These are phyloP conservation scores for Boletus rufocinnamomeus DNA, from an alignment of 768 basidiomycete genomes.

Conservation along the genomic window DNA sequence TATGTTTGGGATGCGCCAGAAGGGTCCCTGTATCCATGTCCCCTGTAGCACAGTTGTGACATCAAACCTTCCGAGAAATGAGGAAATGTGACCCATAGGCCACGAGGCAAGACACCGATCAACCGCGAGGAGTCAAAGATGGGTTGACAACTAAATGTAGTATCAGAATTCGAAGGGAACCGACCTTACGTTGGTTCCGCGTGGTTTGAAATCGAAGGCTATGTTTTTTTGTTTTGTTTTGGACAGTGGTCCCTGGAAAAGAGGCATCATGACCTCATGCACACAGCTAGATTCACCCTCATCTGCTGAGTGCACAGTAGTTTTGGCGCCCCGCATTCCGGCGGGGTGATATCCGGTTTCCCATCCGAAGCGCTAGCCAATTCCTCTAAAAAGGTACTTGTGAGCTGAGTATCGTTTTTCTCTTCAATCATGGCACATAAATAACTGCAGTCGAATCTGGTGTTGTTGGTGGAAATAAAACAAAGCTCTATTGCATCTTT, in stretches of 20 bases:
- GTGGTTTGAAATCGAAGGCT: not conserved
- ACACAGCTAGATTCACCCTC: not conserved
- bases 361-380: not conserved
- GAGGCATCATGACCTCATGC: not conserved
- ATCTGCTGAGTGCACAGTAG: not conserved
- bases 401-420: not conserved
- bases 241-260: not conserved
- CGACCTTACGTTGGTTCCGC: not conserved
- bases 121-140: too few relatives aligned
- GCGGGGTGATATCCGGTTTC: not conserved
- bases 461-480: not conserved
- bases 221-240: not conserved
- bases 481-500: too few relatives aligned
- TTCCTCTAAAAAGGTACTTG: not conserved
- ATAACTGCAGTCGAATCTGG: not conserved
- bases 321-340: too few relatives aligned
- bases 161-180: not conserved
- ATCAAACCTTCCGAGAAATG: not conserved
- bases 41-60: not conserved
- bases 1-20: not conserved
- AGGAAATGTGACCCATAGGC: not conserved
- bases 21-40: not conserved
- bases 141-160: not conserved
- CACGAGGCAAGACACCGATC: not conserved
- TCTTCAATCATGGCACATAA: too few relatives aligned